Base-by-base conservation (phyloP, 176 grass and related monocot species). In the Tillandsia fasciculata region DNA sequence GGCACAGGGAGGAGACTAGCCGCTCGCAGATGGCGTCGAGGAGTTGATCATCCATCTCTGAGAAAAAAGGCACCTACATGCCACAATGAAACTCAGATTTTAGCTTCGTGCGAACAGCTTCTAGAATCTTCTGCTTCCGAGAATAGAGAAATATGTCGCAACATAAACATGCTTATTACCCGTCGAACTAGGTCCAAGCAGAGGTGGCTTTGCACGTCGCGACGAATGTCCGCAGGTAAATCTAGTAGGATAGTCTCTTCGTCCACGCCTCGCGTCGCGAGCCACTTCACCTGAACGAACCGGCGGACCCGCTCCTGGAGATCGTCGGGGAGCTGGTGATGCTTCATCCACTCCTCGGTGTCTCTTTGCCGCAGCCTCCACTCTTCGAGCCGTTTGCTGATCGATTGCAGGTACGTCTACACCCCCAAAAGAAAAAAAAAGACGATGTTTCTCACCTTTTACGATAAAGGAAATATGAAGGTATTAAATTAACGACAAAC, bases 221-320 rank as follows among this genome's bases (percentile, higher is more conserved):
- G 81, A 2, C 92, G 85, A 64, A 91, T 91, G 33, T 96, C 92
- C 70, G 86, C 77, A 67, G 92, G 92, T 74, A 96, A 80, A 71
- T 76, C 76, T 50, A 80, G 86, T 64, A 96, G 85, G 73, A 96
- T 96, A 47, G 78, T 81, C 58, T 96, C 92, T 67, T 96, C 92
- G 67, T 96, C 88, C 2, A 96, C 92, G 64, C 92, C 92, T 61
- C 88, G 76, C 3, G 92, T 96, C 24, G 88, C 83, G 76, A 89
- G 86, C 92, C 92, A 96, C 79, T 96, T 96, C 23, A 87, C 89
- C 77, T 92, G 92, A 74, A 96, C 86, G 63, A 96, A 96, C 52
- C 88, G 88, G 14, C 86, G 74, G 26, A 96, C 91, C 22, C 91
- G 91, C 42, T 91, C 85, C 52, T 96, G 87, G 49, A 96, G 76